Conservation (phyloP, 2,329 filamentous ascomycete genomes). For the Cryphonectria naterciae region DNA sequence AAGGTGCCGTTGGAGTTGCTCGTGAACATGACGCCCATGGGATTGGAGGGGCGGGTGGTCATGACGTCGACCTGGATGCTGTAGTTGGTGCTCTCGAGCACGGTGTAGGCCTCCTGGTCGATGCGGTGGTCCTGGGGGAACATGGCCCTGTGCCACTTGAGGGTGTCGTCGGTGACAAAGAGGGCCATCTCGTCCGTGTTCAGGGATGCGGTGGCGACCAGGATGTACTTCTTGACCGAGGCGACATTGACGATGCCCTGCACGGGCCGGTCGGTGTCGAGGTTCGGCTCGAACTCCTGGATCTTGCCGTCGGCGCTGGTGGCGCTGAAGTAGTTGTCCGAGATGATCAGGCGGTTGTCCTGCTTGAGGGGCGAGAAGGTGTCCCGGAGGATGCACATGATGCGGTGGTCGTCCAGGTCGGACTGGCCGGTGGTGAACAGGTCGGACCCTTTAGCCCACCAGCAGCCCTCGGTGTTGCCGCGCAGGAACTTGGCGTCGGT, state of each 20-base stretch:
- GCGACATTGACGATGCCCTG: constrained; percentile 82
- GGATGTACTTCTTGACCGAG: constrained; percentile 81
- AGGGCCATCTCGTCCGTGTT: constrained; percentile 89
- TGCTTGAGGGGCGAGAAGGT: constrained; percentile 70
- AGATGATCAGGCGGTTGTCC: constrained; percentile 78
- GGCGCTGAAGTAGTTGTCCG: constrained; percentile 78
- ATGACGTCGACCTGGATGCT: constrained; percentile 96
- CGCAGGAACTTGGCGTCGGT: constrained; percentile 67
- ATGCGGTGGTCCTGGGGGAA: constrained; percentile 82
- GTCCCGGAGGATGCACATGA: constrained; percentile 80
- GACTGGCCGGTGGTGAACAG: constrained; percentile 72
- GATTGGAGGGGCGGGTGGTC: constrained; percentile 64
- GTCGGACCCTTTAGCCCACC: constrained; percentile 81
- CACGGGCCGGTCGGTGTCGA: constrained; percentile 75
- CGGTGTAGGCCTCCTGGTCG: constrained; percentile 86
- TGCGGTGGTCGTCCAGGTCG: constrained; percentile 68
- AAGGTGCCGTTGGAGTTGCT: constrained; percentile 98
- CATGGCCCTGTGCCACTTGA: constrained; percentile 87
- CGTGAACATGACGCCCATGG: constrained; percentile 88
- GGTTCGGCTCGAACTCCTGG: constrained; percentile 73
- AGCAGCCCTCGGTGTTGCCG: constrained; percentile 73
- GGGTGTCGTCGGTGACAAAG: constrained; percentile 83
- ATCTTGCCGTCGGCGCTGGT: constrained; percentile 48
- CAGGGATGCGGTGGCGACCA: constrained; percentile 79
- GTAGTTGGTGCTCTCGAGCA: constrained; percentile 95